These are phyloP conservation scores for Puya raimondii DNA, from an alignment of 176 grass and related monocot genomes.

Conservation along the genomic window DNA sequence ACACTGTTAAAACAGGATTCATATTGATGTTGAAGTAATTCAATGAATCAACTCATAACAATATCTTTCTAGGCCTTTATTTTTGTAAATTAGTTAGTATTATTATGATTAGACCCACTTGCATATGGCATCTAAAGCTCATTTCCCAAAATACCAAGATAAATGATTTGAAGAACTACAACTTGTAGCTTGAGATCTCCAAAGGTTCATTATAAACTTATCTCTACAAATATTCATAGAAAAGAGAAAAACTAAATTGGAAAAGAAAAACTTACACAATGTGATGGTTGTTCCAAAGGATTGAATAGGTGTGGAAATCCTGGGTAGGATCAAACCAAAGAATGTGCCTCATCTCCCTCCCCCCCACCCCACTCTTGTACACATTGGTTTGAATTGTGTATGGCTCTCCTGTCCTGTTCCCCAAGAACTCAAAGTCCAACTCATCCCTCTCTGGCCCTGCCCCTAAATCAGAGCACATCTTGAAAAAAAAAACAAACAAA, in stretches of 20 bases:
- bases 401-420: constrained; percentile 81
- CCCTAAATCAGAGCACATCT: constrained; percentile 95
- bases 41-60: neutral
- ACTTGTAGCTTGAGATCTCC: too few species aligned
- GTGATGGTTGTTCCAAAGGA: constrained; percentile 86
- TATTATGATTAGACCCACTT: too few species aligned
- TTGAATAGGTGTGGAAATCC: constrained; percentile 91
- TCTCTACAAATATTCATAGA: too few species aligned
- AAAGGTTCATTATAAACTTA: too few species aligned
- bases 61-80: too few species aligned
- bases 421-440: constrained; percentile 97
- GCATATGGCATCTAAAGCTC: too few species aligned
- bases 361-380: constrained; percentile 75
- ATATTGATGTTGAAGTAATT: neutral
- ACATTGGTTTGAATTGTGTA: constrained; percentile 98
- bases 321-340: constrained; percentile 95
- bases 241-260: neutral
- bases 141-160: too few species aligned
- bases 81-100: too few species aligned
- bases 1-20: neutral
- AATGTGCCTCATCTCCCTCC: constrained; percentile 85
- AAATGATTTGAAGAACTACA: too few species aligned
- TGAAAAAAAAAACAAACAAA: constrained; percentile 1
- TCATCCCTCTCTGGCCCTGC: constrained; percentile 72
- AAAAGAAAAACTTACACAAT: constrained; percentile 57